Evolutionary conservation across 1,284 basidiomycete species (phyloP), one percentile per base, ranked within the genome.

Genomic region (Neotropicomus parvogracilis): DNA sequence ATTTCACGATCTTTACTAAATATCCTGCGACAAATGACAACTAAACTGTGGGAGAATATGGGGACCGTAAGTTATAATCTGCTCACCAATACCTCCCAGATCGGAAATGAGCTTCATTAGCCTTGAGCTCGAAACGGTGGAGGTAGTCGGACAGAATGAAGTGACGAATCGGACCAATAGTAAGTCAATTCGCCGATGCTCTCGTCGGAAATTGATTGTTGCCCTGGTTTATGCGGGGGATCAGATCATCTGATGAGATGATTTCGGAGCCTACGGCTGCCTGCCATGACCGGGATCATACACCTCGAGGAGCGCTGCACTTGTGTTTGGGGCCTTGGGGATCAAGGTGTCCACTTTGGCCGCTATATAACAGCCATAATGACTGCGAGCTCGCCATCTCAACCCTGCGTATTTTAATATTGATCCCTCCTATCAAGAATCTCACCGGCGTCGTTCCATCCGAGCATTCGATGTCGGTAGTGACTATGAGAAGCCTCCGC

Each of bases 401-500:
- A 31, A 13, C 21, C 16, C 17, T 17, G 14, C 41, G 8, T 13
- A 32, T 37, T 11, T 21, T 31, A 12, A 5, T 7, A 3, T 35
- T 24, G 27, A 34, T 35, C 24, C 24, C 27, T 38, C 26, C 37
- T 19, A 34, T 41, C 28, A 37, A 38, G 32, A 20, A 28, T 26
- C 31, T 31, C 17, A 36, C 57, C 50, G 57, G 50, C n/a, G 21
- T 16, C 24, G 3, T 49, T 17, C 20, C 16, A 20, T 36, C 57
- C 54, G 54, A 56, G 14, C 10, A 32, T 17, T 43, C 29, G 1
- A n/a, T 33, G 14, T 42, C 43, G 27, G 16, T 36, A 7, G 32
- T 32, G 33, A 42, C 24, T 20, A 13, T 6, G 19, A 40, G 56
- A 49, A 49, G 49, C 26, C 36, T 14, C 31, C 28, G 14, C 28